Evolutionary conservation across 768 basidiomycete genomes (phyloP), one percentile per base, ranked within the genome.

Genomic region (Lactarius hengduanensis): DNA sequence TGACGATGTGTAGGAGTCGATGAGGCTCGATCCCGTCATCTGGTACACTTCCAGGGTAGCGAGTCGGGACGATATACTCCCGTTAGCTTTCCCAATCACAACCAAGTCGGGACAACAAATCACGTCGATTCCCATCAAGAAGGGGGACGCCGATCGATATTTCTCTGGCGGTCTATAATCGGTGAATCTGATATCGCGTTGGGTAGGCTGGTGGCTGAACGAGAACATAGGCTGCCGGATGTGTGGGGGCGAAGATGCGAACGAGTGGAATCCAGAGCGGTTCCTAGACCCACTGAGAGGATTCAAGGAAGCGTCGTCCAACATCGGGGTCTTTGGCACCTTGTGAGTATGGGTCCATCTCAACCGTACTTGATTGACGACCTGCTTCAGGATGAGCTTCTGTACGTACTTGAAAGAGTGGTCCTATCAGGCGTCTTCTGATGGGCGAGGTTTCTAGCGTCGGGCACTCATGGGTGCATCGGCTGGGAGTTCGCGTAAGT

Each of bases 211-310:
- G 13, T 30, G 4, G 26, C 15, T 11, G 6, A 15, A 45, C 11
- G 9, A 11, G 15, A n/a, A 10, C 22, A 45, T 1, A 45, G 43
- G 8, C 43, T 45, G 8, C 20, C 43, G 43, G 20, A 45, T 45
- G 20, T 61, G 6, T 66, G 65, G 65, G 65, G 65, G 65, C 40
- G 30, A 30, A 11, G 60, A 66, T 22, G 65, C 65, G 10, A 20
- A 66, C n/a, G 36, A 45, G 30, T 64, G 63, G 63, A 43, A 53
- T 5, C 63, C 63, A 45, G 58, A 59, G 30, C 63, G 63, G 5
- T 64, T 64, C 58, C 47, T 64, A 15, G 54, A 64, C 20, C 15
- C 47, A 2, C 45, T 59, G 30, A 58, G 50, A 22, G 13, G 3
- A 26, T 53, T 53, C 13, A 28, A 53, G 57, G 22, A 32, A 22